Base-by-base conservation (phyloP, 805 yeast species). In the Candida maltosa region DNA sequence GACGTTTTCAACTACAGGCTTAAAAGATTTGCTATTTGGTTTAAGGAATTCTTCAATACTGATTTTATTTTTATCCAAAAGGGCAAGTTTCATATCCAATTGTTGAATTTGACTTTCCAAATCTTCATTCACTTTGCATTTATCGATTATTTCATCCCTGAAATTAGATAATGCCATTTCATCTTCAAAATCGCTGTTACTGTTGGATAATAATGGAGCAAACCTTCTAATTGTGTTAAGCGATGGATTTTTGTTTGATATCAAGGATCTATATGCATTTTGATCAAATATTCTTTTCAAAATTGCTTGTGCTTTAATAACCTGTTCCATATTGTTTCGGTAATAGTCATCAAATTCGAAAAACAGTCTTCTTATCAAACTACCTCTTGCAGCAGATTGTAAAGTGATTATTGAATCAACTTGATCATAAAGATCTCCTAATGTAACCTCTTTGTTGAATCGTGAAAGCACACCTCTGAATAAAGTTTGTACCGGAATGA, bases 31-130 rank as follows among this genome's bases (percentile, higher is more conserved):
- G 30, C 65, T 63, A 36, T 55, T 61, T 35, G 65, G 58, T 38
- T 62, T 64, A 60, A 61, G 70, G 66, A 86, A 65, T 42, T 86
- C 93, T 45, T 85, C 93, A 15, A 88, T 56, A 1, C 89, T 73
- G 40, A 87, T 80, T 49, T 83, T 83, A 60, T 85, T 87, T 51
- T 80, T 85, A 45, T 83, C 86, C 28, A 93, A 62, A 29, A 88
- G 62, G 5, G 87, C 83, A 40, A 86, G 75, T 52, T 88, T 88
- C 41, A 83, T 75, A 44, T 87, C 87, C 41, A 88, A 67, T 48
- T 83, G 82, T 41, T 83, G 83, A 38, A 89, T 76, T 39, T 79
- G 81, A 34, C 73, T 73, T 57, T 89, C 95, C 47, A 87, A 62
- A 23, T 70, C 75, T 44, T 81, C 91, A 48, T 86, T 87, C 16